Percentiles rank a stretch among this genome's conserved stretches.
phyloP scores from a whole-genome alignment of 306 rosid genomes.

The Cucurbita argyrosperma region DNA sequence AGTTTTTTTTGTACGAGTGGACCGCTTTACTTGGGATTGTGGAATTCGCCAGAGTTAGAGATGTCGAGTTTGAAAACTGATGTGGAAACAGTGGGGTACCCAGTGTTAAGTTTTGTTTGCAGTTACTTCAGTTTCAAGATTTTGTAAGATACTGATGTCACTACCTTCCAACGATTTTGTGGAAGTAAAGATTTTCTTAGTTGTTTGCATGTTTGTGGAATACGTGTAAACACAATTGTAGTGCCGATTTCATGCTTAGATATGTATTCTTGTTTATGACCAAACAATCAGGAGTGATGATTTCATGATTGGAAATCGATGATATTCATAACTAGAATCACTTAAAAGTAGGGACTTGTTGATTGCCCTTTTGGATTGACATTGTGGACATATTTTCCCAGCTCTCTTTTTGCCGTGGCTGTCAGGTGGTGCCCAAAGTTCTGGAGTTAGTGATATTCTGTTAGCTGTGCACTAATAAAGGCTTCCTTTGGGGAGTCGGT shows the following conservation, averaged over 20 bases:
- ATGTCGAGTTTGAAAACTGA: neutral
- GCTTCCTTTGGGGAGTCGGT: neutral
- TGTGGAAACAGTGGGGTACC: neutral
- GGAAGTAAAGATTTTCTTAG: neutral
- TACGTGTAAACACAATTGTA: neutral
- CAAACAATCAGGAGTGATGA: neutral
- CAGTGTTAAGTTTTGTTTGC: neutral
- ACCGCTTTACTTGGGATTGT: neutral
- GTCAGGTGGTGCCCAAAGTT: neutral
- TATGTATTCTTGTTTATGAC: neutral
- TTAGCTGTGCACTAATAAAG: neutral
- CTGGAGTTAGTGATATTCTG: neutral
- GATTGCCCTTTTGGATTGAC: neutral
- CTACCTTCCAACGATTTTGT: constrained; percentile 2
- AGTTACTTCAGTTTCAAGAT: neutral
- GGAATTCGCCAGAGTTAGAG: neutral
- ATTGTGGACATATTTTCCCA: neutral
- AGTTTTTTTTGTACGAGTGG: neutral
- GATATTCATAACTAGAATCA: neutral
- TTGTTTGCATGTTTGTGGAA: neutral
- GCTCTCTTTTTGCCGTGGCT: neutral
- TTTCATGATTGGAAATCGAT: constrained; percentile 2
- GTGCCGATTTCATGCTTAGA: constrained; percentile 4
- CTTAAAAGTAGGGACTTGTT: neutral
- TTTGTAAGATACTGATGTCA: constrained; percentile 3